Percentiles rank a stretch among this genome's conserved stretches.
Conservation (phyloP, 495 filamentous ascomycete genomes). For the Penicillium subrubescens region DNA sequence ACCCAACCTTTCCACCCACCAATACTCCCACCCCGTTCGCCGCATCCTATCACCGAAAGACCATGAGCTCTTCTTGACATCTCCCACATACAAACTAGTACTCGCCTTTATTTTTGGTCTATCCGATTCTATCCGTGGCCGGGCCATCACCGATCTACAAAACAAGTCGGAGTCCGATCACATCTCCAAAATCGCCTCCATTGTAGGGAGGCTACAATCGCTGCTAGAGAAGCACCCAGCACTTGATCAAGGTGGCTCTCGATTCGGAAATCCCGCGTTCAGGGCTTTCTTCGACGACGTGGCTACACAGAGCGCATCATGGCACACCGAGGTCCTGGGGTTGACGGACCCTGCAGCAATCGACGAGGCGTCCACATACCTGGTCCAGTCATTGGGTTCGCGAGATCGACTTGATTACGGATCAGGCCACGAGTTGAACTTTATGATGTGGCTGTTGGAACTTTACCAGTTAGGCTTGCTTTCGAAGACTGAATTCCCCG, state of each 20-base stretch:
- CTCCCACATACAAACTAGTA: constrained; percentile 75
- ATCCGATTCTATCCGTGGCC: constrained; percentile 78
- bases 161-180: constrained; percentile 54
- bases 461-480: constrained; percentile 79
- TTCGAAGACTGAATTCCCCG: constrained; percentile 62
- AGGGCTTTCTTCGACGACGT: constrained; percentile 78
- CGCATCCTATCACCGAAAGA: constrained; percentile 80
- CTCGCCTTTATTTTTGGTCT: constrained; percentile 83
- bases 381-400: constrained; percentile 83
- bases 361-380: constrained; percentile 74
- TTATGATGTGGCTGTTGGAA: constrained; percentile 90
- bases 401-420: constrained; percentile 92
- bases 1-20: constrained; percentile 61
- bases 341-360: constrained; percentile 57
- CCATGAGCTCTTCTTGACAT: constrained; percentile 78
- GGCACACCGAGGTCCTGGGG: constrained; percentile 51
- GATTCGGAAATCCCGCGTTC: constrained; percentile 94
- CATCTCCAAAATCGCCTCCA: constrained; percentile 64
- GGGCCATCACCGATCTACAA: constrained; percentile 66
- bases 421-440: constrained; percentile 95
- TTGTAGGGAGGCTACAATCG: constrained; percentile 67
- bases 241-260: constrained; percentile 79
- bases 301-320: constrained; percentile 45
- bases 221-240: constrained; percentile 71
- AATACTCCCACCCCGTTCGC: constrained; percentile 66